Evolutionary conservation across 805 yeast genomes (phyloP).

Genomic region (Lipomyces orientalis): DNA sequence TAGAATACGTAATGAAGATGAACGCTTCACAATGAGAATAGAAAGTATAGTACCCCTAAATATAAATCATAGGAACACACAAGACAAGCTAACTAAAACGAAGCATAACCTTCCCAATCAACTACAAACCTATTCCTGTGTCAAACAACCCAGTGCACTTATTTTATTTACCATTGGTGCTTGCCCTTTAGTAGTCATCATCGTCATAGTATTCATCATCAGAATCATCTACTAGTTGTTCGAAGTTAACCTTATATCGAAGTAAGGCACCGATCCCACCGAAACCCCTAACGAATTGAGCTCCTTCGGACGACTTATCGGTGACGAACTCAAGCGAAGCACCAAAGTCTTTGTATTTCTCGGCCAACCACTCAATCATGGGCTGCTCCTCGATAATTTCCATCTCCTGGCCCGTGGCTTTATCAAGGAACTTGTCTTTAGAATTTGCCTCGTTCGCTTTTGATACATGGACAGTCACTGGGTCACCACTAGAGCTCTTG

Average conservation of each 20-base stretch:
- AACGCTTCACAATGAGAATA: background rate
- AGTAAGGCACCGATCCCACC: slow-evolving; percentile 98
- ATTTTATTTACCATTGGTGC: background rate
- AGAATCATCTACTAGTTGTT: slow-evolving; percentile 85
- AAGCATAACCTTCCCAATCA: background rate
- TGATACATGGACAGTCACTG: slow-evolving; percentile 70
- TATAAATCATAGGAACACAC: background rate
- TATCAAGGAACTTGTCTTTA: slow-evolving; percentile 71
- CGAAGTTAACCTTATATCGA: slow-evolving; percentile 96
- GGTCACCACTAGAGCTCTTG: slow-evolving; percentile 81
- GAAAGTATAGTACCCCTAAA: background rate
- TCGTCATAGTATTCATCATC: slow-evolving; percentile 89
- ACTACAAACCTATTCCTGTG: background rate
- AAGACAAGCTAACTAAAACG: background rate
- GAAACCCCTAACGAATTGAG: slow-evolving; percentile 95
- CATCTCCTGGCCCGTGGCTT: slow-evolving; percentile 87
- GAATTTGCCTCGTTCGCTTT: slow-evolving; percentile 53
- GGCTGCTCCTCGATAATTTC: slow-evolving; percentile 84
- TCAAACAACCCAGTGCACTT: background rate
- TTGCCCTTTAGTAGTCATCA: slow-evolving; percentile 15
- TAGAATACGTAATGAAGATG: background rate
- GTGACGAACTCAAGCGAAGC: slow-evolving; percentile 95
- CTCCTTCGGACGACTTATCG: slow-evolving; percentile 97
- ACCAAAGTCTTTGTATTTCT: slow-evolving; percentile 92
- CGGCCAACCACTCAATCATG: slow-evolving; percentile 96